Evolutionary conservation across 306 rosid species (phyloP).

Genomic region (Prunus fruticosa): DNA sequence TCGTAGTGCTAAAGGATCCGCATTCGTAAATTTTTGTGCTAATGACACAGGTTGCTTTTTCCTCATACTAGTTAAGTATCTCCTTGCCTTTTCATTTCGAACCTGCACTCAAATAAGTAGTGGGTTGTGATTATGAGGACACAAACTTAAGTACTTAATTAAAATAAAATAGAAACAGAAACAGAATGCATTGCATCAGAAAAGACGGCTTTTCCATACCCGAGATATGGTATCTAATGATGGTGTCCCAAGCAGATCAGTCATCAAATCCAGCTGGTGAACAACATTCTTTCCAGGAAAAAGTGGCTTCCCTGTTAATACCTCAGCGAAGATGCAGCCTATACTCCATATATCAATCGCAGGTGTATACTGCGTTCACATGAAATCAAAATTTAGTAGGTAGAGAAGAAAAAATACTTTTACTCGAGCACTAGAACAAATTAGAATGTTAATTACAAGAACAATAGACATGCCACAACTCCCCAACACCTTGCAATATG

Average conservation of each 20-base stretch:
- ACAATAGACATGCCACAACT: not conserved
- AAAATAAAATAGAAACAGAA: not conserved
- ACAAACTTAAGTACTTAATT: not conserved
- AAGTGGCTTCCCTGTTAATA: constrained; percentile 85
- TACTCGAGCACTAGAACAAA: not conserved
- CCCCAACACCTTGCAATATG: not conserved
- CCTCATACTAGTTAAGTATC: constrained; percentile 91
- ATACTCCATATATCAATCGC: constrained; percentile 98
- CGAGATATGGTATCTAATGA: constrained; percentile 79
- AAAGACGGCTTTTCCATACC: constrained; percentile 38
- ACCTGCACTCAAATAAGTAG: constrained; percentile 48
- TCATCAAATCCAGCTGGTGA: constrained; percentile 94
- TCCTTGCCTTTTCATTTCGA: constrained; percentile 91
- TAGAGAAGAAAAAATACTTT: not conserved
- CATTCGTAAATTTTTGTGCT: constrained; percentile 79
- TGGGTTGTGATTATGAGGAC: not conserved
- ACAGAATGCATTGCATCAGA: constrained; percentile 1
- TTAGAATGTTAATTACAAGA: not conserved
- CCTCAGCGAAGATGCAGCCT: constrained; percentile 97
- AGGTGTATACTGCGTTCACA: constrained; percentile 80
- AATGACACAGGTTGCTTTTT: constrained; percentile 74
- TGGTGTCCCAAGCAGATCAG: constrained; percentile 94
- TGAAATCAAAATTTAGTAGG: not conserved
- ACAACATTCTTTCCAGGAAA: constrained; percentile 97
- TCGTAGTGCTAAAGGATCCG: constrained; percentile 75